Evolutionary conservation across 129 eudicot species (phyloP).

Genomic region (Solidago caesia): DNA sequence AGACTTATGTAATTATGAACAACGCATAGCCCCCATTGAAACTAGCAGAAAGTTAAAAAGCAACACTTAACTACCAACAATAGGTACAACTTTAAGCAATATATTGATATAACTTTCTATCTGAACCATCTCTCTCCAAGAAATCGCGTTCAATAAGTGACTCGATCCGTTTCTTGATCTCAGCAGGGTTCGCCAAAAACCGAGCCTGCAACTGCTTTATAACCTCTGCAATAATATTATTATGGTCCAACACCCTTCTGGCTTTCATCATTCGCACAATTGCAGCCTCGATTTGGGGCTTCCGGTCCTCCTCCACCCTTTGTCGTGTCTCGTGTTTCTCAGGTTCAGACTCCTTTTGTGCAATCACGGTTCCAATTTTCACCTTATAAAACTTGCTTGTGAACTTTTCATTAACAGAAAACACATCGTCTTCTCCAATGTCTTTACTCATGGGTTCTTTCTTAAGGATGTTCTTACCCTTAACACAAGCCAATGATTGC

Average conservation of each 20-base stretch:
- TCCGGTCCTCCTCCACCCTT: slow-evolving; percentile 47
- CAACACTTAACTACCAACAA: too few relatives aligned
- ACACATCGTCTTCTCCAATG: slow-evolving; percentile 2
- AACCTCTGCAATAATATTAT: slow-evolving; percentile 40
- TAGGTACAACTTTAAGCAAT: slow-evolving; percentile 12
- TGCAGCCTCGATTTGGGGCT: slow-evolving; percentile 53
- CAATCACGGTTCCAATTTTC: slow-evolving; percentile 22
- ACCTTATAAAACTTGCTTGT: slow-evolving; percentile 25
- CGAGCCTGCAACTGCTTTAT: slow-evolving; percentile 22
- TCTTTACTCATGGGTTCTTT: slow-evolving; percentile 40
- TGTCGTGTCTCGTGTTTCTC: slow-evolving; percentile 26
- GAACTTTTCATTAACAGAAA: slow-evolving; percentile 22
- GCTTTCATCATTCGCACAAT: slow-evolving; percentile 52
- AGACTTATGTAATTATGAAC: not conserved
- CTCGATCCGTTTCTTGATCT: slow-evolving; percentile 45
- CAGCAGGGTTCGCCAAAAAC: slow-evolving; percentile 20
- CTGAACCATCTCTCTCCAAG: slow-evolving; percentile 45
- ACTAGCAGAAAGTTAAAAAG: too few relatives aligned
- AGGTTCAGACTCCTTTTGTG: slow-evolving; percentile 28
- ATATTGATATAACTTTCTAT: slow-evolving; percentile 35
- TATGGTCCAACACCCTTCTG: slow-evolving; percentile 42
- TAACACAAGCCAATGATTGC: slow-evolving; percentile 53
- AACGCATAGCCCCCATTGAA: too few relatives aligned
- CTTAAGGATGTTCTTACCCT: slow-evolving; percentile 48
- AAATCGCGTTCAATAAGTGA: slow-evolving; percentile 50